These are phyloP conservation scores for Funneliformis geosporum DNA, from an alignment of 192 early-diverging fungal genomes.

Conservation along the genomic window DNA sequence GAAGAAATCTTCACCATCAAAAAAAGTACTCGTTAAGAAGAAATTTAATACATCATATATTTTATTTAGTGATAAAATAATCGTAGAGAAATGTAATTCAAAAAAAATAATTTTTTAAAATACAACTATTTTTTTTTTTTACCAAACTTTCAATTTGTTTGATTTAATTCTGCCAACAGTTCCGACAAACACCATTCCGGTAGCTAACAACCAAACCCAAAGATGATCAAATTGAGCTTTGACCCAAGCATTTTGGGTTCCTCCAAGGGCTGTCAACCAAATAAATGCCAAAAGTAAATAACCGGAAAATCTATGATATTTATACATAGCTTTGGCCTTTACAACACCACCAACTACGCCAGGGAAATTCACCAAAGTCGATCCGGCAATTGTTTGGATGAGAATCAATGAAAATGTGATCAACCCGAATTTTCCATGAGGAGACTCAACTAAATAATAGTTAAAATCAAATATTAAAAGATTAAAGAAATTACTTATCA, in stretches of 20 bases:
- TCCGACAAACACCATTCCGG: background rate
- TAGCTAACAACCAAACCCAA: constrained; percentile 28
- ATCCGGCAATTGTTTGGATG: constrained; percentile 40
- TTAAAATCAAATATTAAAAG: background rate
- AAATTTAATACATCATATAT: too few species aligned
- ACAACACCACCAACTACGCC: constrained; percentile 33
- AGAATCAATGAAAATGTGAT: constrained; percentile 35
- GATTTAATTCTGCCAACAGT: background rate
- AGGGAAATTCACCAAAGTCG: constrained; percentile 36
- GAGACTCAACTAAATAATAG: constrained; percentile 13
- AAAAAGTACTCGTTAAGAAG: too few species aligned
- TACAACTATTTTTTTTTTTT: background rate
- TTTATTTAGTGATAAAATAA: too few species aligned
- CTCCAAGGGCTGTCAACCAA: constrained; percentile 42
- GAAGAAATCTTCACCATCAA: too few species aligned
- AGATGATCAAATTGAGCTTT: constrained; percentile 24
- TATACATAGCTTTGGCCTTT: constrained; percentile 39
- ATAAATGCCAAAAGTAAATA: constrained; percentile 38
- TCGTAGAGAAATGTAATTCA: too few species aligned
- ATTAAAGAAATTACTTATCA: background rate
- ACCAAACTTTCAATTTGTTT: constrained; percentile 25
- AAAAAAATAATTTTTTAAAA: too few species aligned
- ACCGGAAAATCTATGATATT: constrained; percentile 44
- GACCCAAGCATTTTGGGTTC: constrained; percentile 38
- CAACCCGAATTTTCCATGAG: constrained; percentile 41